These are phyloP conservation scores for Podila epigama DNA, from an alignment of 192 early-diverging fungal genomes.

Conservation along the genomic window DNA sequence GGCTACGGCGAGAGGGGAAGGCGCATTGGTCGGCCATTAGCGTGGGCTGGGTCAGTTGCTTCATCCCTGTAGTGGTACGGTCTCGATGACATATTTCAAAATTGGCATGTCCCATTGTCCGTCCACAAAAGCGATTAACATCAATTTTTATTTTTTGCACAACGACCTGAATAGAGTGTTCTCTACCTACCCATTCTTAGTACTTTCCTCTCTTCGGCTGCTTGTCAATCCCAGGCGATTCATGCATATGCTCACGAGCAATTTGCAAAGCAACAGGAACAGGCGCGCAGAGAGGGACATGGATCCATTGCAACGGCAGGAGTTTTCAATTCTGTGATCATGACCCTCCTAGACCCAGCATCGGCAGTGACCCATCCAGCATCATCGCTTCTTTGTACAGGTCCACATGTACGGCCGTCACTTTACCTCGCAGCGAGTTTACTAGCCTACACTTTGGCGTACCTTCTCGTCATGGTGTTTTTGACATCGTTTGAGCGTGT, in stretches of 20 bases:
- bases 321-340: constrained; percentile 5
- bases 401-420: constrained; percentile 56
- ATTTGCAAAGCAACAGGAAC: constrained; percentile 9
- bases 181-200: constrained; percentile 54
- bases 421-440: constrained; percentile 67
- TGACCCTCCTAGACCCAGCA: constrained; percentile 26
- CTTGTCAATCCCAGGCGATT: constrained; percentile 40
- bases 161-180: constrained; percentile 31
- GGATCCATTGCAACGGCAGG: background rate
- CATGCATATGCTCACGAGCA: constrained; percentile 30
- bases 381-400: constrained; percentile 17
- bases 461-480: constrained; percentile 72
- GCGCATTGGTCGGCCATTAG: constrained; percentile 42
- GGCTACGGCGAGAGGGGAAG: constrained; percentile 20
- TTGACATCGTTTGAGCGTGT: constrained; percentile 76
- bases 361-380: constrained; percentile 12
- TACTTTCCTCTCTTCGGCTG: constrained; percentile 38
- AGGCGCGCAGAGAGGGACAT: constrained; percentile 2
- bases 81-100: too few relatives aligned
- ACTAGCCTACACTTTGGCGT: constrained; percentile 68
- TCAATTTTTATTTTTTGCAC: background rate
- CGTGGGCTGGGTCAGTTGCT: constrained; percentile 60
- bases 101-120: background rate
- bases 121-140: background rate
- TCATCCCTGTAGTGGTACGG: constrained; percentile 54